A percentile compares a stretch with the other conserved stretches of the same genome.
These are phyloP conservation scores for Piedraia hortae DNA, from an alignment of 2,329 filamentous ascomycete species.

Conservation along the genomic window DNA sequence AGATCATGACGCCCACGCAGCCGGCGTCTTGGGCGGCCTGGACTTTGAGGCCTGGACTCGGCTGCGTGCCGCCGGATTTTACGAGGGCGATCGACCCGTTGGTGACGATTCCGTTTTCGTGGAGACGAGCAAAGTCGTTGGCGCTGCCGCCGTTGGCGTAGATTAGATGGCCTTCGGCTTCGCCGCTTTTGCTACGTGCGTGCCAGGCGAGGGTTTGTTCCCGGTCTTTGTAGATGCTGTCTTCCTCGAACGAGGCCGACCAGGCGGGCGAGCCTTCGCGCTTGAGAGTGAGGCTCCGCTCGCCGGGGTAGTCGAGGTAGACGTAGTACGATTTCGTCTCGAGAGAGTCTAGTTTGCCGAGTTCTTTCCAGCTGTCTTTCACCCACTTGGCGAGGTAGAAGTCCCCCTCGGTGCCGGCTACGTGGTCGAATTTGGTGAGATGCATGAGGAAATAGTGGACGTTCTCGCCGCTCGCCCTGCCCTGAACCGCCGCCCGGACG, in stretches of 20 bases:
- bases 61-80: conserved; percentile 47
- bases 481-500: conserved; percentile 47
- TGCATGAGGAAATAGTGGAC: conserved; percentile 44
- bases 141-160: conserved; percentile 81
- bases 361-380: conserved; percentile 46
- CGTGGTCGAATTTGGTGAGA: conserved; percentile 60
- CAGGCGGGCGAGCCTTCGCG: conserved; percentile 21
- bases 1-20: conserved; percentile 67
- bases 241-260: conserved; percentile 65
- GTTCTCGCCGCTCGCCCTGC: conserved; percentile 35
- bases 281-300: conserved; percentile 48
- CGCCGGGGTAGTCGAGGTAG: conserved; percentile 75
- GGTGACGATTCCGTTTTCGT: conserved; percentile 42
- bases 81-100: conserved; percentile 65
- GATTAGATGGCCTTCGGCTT: conserved; percentile 61
- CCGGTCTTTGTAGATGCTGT: conserved; percentile 32
- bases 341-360: conserved; percentile 39
- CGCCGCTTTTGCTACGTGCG: conserved; percentile 63
- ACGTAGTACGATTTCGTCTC: conserved; percentile 42
- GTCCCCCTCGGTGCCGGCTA: conserved; percentile 86
- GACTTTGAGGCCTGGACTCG: conserved; percentile 52
- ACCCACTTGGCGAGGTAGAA: conserved; percentile 66
- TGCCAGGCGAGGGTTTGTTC: conserved; percentile 61
- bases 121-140: conserved; percentile 51
- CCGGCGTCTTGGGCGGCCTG: conserved; percentile 73